Conservation (phyloP, 2,329 filamentous ascomycete genomes). For the Curvularia eragrostidis region DNA sequence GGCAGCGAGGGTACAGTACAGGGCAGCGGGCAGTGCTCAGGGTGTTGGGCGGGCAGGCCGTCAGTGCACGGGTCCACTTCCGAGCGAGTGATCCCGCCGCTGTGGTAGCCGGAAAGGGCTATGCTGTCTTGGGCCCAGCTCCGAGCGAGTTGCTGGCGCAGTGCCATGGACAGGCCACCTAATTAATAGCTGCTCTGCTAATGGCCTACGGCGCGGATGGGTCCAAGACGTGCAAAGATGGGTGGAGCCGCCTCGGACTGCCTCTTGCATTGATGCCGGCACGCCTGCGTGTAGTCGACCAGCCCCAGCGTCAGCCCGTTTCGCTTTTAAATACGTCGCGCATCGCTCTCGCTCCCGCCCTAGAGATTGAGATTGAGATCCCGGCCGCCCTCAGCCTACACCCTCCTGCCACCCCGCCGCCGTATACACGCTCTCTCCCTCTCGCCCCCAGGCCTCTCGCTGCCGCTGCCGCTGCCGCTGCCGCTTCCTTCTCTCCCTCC, state of each 20-base stretch:
- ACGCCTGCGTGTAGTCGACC: conserved; percentile 22
- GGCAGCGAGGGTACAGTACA: not conserved
- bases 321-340: conserved; percentile 38
- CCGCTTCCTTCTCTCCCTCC: no score
- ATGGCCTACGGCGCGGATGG: conserved; percentile 30
- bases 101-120: conserved; percentile 29
- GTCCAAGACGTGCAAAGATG: conserved; percentile 27
- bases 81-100: conserved; percentile 29
- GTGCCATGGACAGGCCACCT: conserved; percentile 26
- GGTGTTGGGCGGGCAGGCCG: conserved; percentile 13
- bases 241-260: conserved; percentile 31
- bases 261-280: conserved; percentile 22
- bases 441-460: conserved; percentile 1
- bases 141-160: conserved; percentile 23
- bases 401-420: not conserved
- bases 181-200: conserved; percentile 32
- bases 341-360: conserved; percentile 25
- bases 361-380: conserved; percentile 32
- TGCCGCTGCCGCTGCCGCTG: not conserved
- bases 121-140: conserved; percentile 22
- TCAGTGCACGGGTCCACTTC: conserved; percentile 18
- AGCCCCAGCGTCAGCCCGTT: conserved; percentile 28
- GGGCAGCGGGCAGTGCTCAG: conserved; percentile 6
- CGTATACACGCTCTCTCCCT: conserved; percentile 1
- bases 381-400: conserved; percentile 13